These are phyloP conservation scores for Ophiosphaerella korrae DNA, from an alignment of 2,329 filamentous ascomycete species.

Conservation along the genomic window DNA sequence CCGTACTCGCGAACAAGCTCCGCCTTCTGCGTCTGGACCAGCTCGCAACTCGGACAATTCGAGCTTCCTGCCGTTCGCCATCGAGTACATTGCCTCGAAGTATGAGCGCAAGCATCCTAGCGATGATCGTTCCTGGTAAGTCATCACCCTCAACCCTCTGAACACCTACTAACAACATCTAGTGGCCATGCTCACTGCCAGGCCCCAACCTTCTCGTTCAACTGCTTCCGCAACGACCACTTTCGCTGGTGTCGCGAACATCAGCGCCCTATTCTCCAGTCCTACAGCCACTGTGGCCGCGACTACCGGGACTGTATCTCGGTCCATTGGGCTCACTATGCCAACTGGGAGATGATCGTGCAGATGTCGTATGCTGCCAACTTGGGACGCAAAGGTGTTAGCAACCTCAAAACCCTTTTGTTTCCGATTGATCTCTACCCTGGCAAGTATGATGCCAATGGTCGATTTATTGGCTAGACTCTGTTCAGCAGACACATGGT, in stretches of 20 bases:
- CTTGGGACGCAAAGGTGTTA: not conserved
- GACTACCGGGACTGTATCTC: not conserved
- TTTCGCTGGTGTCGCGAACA: conserved; percentile 10
- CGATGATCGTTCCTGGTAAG: conserved; percentile 4
- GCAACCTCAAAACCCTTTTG: not conserved
- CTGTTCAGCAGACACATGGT: too few relatives aligned
- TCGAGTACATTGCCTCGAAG: conserved; percentile 5
- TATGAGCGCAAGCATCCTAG: not conserved
- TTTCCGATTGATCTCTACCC: not conserved
- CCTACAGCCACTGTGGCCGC: not conserved
- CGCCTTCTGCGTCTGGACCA: not conserved
- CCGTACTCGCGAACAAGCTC: too few relatives aligned
- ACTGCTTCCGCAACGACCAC: conserved; percentile 8
- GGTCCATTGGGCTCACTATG: not conserved
- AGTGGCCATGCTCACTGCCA: not conserved
- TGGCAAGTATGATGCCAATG: not conserved
- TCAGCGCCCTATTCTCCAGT: conserved; percentile 1
- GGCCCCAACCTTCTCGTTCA: not conserved
- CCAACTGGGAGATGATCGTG: conserved; percentile 3
- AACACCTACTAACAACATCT: not conserved
- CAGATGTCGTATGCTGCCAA: not conserved
- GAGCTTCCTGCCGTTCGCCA: conserved; percentile 8
- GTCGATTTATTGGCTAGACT: not conserved
- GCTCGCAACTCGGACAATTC: conserved; percentile 5
- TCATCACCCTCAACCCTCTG: not conserved